Conservation (phyloP, 768 basidiomycete species). For the Dentipellis sp. region DNA sequence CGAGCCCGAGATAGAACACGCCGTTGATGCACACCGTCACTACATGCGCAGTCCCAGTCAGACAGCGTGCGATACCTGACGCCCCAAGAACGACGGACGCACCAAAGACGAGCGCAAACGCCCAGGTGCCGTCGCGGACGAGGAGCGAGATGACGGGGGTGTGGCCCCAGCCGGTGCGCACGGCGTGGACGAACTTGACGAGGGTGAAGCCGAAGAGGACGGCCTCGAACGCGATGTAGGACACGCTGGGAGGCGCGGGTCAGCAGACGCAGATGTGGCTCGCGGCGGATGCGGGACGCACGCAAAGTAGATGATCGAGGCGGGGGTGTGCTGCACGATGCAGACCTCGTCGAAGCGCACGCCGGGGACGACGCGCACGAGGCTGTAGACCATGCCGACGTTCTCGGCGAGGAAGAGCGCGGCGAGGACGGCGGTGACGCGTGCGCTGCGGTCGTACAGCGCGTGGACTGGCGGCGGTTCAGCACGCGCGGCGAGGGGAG, state of each 20-base stretch:
- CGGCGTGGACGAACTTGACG: constrained; percentile 13
- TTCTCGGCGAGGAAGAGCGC: constrained; percentile 8
- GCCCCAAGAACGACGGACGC: neutral
- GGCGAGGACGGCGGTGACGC: constrained; percentile 1
- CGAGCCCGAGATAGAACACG: constrained; percentile 8
- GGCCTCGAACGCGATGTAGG: constrained; percentile 17
- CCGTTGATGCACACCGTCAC: constrained; percentile 10
- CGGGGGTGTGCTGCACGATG: constrained; percentile 6
- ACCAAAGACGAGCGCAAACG: constrained; percentile 20
- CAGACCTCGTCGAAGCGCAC: constrained; percentile 6
- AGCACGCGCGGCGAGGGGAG: neutral
- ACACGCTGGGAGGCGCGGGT: constrained; percentile 8
- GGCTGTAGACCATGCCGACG: constrained; percentile 5
- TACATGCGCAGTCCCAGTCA: neutral
- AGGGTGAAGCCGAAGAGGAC: constrained; percentile 18
- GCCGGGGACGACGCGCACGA: constrained; percentile 3
- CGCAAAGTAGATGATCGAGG: constrained; percentile 7
- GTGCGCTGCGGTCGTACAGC: constrained; percentile 8
- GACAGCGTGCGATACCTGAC: neutral
- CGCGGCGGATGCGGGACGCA: neutral
- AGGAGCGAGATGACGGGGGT: constrained; percentile 16
- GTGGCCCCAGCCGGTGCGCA: constrained; percentile 16
- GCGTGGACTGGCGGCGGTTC: constrained; percentile 7
- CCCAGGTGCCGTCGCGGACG: constrained; percentile 19
- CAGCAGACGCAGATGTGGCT: neutral